A percentile compares a stretch with the other conserved stretches of the same genome.
Conservation (phyloP, 306 rosid species). For the Vicia villosa region DNA sequence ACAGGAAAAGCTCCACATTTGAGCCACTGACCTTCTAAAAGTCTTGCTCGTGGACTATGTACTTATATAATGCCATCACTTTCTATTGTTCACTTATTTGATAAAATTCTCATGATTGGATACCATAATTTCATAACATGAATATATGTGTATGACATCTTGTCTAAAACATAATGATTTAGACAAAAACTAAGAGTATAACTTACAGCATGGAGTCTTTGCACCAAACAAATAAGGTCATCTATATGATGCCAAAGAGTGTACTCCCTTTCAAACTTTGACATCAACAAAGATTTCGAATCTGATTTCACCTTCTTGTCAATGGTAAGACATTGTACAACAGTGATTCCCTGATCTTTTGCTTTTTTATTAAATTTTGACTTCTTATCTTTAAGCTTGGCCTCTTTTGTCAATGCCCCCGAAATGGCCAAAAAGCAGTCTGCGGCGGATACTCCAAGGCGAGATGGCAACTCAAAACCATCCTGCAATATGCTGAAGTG, state of each 20-base stretch:
- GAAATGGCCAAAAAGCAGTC: constrained; percentile 79
- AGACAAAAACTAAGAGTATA: constrained; percentile 4
- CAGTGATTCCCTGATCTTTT: constrained; percentile 45
- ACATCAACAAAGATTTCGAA: constrained; percentile 44
- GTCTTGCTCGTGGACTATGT: constrained; percentile 3
- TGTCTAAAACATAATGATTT: constrained; percentile 25
- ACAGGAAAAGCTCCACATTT: constrained; percentile 21
- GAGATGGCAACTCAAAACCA: constrained; percentile 90
- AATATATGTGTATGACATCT: constrained; percentile 17
- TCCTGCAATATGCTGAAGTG: constrained; percentile 69
- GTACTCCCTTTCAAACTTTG: constrained; percentile 51
- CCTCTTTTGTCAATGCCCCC: constrained; percentile 55
- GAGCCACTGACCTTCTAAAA: constrained; percentile 20
- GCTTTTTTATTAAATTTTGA: constrained; percentile 42
- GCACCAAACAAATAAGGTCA: constrained; percentile 59
- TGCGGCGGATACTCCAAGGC: constrained; percentile 83
- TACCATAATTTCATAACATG: constrained; percentile 14
- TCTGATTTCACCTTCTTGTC: constrained; percentile 50
- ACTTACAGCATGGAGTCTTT: constrained; percentile 80
- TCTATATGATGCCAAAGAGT: constrained; percentile 75
- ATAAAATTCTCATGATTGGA: constrained; percentile 23
- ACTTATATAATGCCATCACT: constrained; percentile 18
- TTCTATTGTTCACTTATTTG: constrained; percentile 31
- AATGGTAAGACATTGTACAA: constrained; percentile 36
- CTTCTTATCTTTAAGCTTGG: constrained; percentile 48